Conservation (phyloP, 1,139 yeast species). For the Candida smagusa region DNA sequence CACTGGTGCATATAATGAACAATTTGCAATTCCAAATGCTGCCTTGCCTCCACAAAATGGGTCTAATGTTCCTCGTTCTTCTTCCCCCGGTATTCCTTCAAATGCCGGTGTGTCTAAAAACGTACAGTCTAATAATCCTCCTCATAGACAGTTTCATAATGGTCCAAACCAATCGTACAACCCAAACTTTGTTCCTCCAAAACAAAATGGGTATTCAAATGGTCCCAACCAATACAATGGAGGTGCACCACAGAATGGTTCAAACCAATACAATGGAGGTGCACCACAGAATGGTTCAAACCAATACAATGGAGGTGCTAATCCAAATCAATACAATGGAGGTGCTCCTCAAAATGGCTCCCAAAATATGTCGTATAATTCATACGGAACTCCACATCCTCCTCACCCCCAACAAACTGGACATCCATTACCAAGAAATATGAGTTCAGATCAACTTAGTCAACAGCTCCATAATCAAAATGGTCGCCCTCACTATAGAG, state of each 20-base stretch:
- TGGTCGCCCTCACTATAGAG: background rate
- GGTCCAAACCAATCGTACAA: too few relatives aligned
- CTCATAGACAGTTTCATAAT: too few relatives aligned
- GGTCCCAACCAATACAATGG: background rate
- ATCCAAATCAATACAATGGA: background rate
- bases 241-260: background rate
- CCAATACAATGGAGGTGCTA: conserved; percentile 1
- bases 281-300: background rate
- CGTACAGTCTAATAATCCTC: too few relatives aligned
- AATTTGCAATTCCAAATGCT: too few relatives aligned
- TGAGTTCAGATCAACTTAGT: too few relatives aligned
- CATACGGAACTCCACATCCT: background rate
- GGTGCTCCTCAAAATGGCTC: background rate
- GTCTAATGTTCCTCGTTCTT: too few relatives aligned
- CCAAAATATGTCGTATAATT: too few relatives aligned
- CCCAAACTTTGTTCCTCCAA: too few relatives aligned
- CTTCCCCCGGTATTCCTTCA: too few relatives aligned
- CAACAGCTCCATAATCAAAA: too few relatives aligned
- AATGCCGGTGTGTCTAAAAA: too few relatives aligned
- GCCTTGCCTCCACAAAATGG: too few relatives aligned
- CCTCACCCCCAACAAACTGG: background rate
- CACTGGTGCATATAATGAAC: background rate
- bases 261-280: background rate
- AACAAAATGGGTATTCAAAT: background rate
- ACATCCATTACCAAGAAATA: background rate